Percentiles rank a stretch among this genome's conserved stretches.
Conservation (phyloP, 352 stramenopile species). For the Globisporangium orthogonon region DNA sequence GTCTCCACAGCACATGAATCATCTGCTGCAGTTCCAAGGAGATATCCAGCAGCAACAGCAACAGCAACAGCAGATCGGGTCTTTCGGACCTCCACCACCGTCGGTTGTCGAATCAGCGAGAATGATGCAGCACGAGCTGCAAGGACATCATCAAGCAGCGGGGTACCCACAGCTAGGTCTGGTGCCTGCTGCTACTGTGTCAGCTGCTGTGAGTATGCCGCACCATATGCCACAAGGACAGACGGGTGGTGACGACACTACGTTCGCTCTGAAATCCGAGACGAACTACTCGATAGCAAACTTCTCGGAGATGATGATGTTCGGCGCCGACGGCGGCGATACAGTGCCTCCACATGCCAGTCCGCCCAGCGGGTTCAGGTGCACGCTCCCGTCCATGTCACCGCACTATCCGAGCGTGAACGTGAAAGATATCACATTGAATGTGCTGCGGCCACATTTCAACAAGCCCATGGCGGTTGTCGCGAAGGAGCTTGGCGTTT, state of each 20-base stretch:
- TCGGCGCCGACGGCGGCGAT: slow-evolving; percentile 8
- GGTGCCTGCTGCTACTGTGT: not conserved
- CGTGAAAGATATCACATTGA: slow-evolving; percentile 75
- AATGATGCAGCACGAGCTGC: not conserved
- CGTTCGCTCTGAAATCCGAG: not conserved
- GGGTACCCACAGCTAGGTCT: not conserved
- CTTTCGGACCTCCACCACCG: slow-evolving; percentile 1
- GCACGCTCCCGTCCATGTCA: slow-evolving; percentile 34
- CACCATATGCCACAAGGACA: not conserved
- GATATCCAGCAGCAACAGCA: not conserved
- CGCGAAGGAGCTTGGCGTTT: slow-evolving; percentile 76
- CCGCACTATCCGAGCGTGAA: slow-evolving; percentile 21
- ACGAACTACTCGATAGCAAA: slow-evolving; percentile 15
- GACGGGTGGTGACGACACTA: not conserved
- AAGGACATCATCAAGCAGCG: not conserved
- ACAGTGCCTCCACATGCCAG: slow-evolving; percentile 14
- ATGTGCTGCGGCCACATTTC: slow-evolving; percentile 76
- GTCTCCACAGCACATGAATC: not conserved
- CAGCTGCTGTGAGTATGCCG: not conserved
- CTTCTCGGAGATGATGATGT: slow-evolving; percentile 42
- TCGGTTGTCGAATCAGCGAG: not conserved
- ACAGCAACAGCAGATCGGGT: not conserved
- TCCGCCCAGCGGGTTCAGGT: slow-evolving; percentile 27
- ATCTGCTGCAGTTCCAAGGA: slow-evolving; percentile 1
- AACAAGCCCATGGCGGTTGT: slow-evolving; percentile 83